Percentiles rank a stretch among this genome's conserved stretches.
Conservation (phyloP, 2,329 filamentous ascomycete species). For the Apiospora arundinis region DNA sequence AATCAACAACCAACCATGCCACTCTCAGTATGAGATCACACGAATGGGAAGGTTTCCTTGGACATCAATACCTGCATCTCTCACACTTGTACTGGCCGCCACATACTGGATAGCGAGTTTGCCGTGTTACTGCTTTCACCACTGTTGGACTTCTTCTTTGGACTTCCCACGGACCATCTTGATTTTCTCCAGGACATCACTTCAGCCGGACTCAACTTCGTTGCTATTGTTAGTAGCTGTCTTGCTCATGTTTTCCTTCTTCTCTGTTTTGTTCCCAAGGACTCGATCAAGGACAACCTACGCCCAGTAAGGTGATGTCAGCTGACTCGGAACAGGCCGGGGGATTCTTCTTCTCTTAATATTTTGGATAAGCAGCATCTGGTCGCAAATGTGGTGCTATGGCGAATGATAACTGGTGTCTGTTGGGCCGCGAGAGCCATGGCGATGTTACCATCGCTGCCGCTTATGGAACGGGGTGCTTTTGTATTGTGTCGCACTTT, state of each 20-base stretch:
- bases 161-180: neutral
- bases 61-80: neutral
- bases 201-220: neutral
- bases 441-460: neutral
- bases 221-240: constrained; percentile 19
- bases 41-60: neutral
- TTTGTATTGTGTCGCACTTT: neutral
- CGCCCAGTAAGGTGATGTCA: neutral
- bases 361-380: neutral
- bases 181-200: neutral
- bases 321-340: neutral
- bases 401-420: neutral
- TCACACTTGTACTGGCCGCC: neutral
- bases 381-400: neutral
- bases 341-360: neutral
- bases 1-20: neutral
- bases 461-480: neutral
- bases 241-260: neutral
- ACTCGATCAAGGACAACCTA: neutral
- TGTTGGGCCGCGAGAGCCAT: neutral
- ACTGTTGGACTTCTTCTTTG: neutral
- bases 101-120: neutral
- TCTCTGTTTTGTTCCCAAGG: neutral
- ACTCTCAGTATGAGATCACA: neutral
- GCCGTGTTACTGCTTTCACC: neutral